Base-by-base conservation (phyloP, 768 basidiomycete species). In the Crucibulum laeve region DNA sequence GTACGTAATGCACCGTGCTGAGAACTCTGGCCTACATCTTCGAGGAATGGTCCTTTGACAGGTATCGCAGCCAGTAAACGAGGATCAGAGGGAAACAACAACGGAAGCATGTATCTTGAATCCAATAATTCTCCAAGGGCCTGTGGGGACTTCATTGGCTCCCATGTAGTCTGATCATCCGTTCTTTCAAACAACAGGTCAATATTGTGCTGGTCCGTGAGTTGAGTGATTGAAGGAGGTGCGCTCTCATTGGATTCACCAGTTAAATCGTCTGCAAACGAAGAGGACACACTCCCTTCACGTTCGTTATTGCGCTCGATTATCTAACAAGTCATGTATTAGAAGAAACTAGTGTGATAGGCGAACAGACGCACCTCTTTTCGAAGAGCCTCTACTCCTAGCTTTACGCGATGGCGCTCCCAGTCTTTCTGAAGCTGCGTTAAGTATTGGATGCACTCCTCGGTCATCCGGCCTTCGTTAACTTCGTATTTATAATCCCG, bases 401-500 rank as follows among this genome's bases (percentile, higher is more conserved):
- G 69, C 57, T 91, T 88, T 24, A 94, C 82, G 34, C 92, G 74
- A 59, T 91, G 86, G 44, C 90, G 72, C 63, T 99, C 95, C 95
- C 95, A 99, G 59, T 98, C 94, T 57, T 91, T 94, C 65, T 97
- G 94, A 6, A 99, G 70, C 55, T 98, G 95, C 2, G 82, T 87
- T 21, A 98, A 77, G 55, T 98, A 98, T 65, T 96, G 91, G 28
- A 80, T 73, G 57, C 95, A 98, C 61, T 99, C 96, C 18, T 98
- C 93, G 2, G 84, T 87, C 91, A 99, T 96, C 47, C 75, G 76
- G 1, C 82, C 76, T 62, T 99, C 96, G 57, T 84, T 87, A 38
- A 97, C 87, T 67, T 99, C 95, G 57, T 89, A 96, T 59, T 80
- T 88, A 65, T 91, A 91, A 57, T 98, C 95, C 36, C 86, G 81